phyloP scores from a whole-genome alignment of 345 rosid species.

The Mangifera indica region DNA sequence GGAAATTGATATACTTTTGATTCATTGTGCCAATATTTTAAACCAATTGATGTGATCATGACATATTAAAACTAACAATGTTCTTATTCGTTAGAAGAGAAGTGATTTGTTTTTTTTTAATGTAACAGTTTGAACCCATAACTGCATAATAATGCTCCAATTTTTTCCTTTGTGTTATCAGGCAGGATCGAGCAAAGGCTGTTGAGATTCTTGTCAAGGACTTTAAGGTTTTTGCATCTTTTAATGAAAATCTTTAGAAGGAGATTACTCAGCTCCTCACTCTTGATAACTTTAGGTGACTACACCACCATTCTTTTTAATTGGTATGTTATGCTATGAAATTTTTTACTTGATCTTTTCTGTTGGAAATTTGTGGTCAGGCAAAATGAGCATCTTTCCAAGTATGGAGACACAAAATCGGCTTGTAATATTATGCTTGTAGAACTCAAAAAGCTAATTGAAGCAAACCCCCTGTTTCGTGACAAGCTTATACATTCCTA shows the following conservation, averaged over 20 bases:
- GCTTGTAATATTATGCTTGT: slow-evolving; percentile 67
- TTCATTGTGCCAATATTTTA: neutral
- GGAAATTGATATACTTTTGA: neutral
- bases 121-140: neutral
- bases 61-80: neutral
- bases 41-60: slow-evolving; percentile 3
- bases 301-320: slow-evolving; percentile 10
- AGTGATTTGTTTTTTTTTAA: neutral
- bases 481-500: slow-evolving; percentile 70
- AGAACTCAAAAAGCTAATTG: slow-evolving; percentile 71
- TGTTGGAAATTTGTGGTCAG: slow-evolving; percentile 31
- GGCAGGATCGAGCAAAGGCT: slow-evolving; percentile 75
- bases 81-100: neutral
- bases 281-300: slow-evolving; percentile 70
- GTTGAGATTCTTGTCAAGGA: slow-evolving; percentile 82
- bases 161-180: slow-evolving; percentile 27
- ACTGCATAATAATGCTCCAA: slow-evolving; percentile 12
- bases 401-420: slow-evolving; percentile 74
- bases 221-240: slow-evolving; percentile 66
- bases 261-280: slow-evolving; percentile 78
- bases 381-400: slow-evolving; percentile 80
- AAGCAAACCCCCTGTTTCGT: slow-evolving; percentile 75
- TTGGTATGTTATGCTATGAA: slow-evolving; percentile 6
- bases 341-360: slow-evolving; percentile 15
- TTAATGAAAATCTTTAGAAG: slow-evolving; percentile 70